Conservation (phyloP, 768 basidiomycete species). For the Pulveroboletus sp. region DNA sequence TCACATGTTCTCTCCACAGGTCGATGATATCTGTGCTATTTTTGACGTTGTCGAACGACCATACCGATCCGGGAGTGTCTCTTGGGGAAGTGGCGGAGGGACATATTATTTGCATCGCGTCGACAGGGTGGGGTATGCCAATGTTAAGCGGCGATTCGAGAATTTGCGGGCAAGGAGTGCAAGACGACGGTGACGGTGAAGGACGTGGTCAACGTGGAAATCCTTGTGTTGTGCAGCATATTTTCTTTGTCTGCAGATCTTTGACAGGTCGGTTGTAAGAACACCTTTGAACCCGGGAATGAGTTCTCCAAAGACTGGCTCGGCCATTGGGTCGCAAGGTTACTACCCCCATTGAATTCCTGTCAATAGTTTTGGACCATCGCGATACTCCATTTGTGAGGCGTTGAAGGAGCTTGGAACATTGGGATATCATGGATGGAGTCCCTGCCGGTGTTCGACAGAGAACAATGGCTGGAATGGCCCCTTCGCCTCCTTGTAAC, state of each 20-base stretch:
- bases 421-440: too few relatives aligned
- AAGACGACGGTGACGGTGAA: slow-evolving; percentile 18
- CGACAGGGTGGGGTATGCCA: slow-evolving; percentile 65
- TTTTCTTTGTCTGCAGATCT: not conserved
- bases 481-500: too few relatives aligned
- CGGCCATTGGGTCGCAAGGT: not conserved
- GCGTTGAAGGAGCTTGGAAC: too few relatives aligned
- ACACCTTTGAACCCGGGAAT: not conserved
- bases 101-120: slow-evolving; percentile 74
- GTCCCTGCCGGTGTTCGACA: too few relatives aligned
- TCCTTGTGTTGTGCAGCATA: not conserved
- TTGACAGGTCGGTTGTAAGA: not conserved
- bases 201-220: not conserved
- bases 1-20: slow-evolving; percentile 33
- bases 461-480: too few relatives aligned
- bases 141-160: slow-evolving; percentile 54
- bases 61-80: slow-evolving; percentile 72
- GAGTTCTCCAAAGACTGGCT: not conserved
- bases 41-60: slow-evolving; percentile 67
- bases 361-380: too few relatives aligned
- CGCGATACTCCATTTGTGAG: too few relatives aligned
- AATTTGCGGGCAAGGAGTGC: slow-evolving; percentile 34
- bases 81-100: slow-evolving; percentile 72
- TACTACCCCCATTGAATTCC: not conserved
- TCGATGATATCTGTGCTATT: slow-evolving; percentile 77